These are phyloP conservation scores for Cyberlindnera euphorbiiphila DNA, from an alignment of 805 yeast species.

Conservation along the genomic window DNA sequence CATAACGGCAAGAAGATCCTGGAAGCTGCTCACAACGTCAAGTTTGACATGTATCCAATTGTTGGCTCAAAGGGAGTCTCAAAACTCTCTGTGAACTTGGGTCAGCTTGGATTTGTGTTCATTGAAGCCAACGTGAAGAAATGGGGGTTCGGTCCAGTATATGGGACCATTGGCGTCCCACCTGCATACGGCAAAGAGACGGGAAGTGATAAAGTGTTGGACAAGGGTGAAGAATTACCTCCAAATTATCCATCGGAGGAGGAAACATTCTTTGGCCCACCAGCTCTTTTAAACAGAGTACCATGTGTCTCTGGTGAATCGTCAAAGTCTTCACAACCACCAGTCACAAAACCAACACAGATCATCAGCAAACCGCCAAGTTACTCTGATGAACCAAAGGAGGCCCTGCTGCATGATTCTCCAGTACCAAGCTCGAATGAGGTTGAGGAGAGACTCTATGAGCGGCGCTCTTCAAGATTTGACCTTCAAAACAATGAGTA, in stretches of 20 bases:
- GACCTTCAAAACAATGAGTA: conserved; percentile 30
- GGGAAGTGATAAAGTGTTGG: conserved; percentile 51
- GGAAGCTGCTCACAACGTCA: conserved; percentile 76
- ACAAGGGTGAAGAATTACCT: conserved; percentile 69
- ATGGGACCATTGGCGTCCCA: conserved; percentile 42
- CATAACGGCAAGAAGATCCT: conserved; percentile 86
- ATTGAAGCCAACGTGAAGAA: conserved; percentile 82
- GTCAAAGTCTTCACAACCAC: conserved; percentile 2
- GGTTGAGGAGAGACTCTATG: conserved; percentile 26
- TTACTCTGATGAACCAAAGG: conserved; percentile 26
- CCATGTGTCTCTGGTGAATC: not conserved
- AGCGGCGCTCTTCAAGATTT: conserved; percentile 32
- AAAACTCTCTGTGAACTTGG: conserved; percentile 81
- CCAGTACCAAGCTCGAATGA: conserved; percentile 3
- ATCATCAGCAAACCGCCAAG: conserved; percentile 25
- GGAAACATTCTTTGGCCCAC: conserved; percentile 56
- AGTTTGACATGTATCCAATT: conserved; percentile 76
- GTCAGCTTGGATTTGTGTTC: conserved; percentile 76
- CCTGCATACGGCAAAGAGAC: conserved; percentile 41
- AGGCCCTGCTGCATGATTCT: conserved; percentile 4
- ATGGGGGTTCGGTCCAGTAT: conserved; percentile 63
- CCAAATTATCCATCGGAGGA: conserved; percentile 66
- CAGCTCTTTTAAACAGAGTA: conserved; percentile 16
- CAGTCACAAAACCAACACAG: conserved; percentile 7
- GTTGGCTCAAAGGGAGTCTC: conserved; percentile 83